A percentile compares a stretch with the other conserved stretches of the same genome.
Evolutionary conservation across 768 basidiomycete species (phyloP).

Genomic region (Hericium erinaceus): DNA sequence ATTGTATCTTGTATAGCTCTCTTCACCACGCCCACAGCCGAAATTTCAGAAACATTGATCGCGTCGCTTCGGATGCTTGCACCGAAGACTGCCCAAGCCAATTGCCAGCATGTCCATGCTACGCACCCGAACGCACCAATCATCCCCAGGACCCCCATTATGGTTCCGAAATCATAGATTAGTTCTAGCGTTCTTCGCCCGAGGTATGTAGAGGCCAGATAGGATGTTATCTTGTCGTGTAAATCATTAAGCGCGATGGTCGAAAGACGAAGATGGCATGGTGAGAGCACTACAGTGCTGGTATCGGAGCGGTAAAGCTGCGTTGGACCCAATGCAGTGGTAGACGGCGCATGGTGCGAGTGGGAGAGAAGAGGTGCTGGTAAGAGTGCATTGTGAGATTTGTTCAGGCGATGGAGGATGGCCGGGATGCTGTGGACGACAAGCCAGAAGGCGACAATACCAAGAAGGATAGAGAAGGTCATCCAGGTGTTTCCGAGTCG

Average conservation of each 20-base stretch:
- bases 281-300: conserved; percentile 1
- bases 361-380: background rate
- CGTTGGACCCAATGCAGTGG: background rate
- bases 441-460: background rate
- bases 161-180: conserved; percentile 44
- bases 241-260: conserved; percentile 8
- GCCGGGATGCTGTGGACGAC: background rate
- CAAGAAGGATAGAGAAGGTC: background rate
- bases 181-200: conserved; percentile 18
- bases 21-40: background rate
- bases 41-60: too few relatives aligned
- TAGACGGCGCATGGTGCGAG: background rate
- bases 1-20: background rate
- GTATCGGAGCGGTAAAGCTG: background rate
- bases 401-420: background rate
- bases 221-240: conserved; percentile 2
- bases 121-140: conserved; percentile 31
- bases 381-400: background rate
- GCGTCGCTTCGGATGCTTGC: background rate
- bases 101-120: conserved; percentile 24
- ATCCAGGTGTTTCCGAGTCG: background rate
- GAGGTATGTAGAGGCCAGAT: conserved; percentile 4
- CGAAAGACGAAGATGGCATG: conserved; percentile 7
- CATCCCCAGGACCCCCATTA: conserved; percentile 41
- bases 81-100: conserved; percentile 7